A percentile compares a stretch with the other conserved stretches of the same genome.
Evolutionary conservation across 495 filamentous ascomycete genomes (phyloP).

Genomic region (Usnea hakonensis): DNA sequence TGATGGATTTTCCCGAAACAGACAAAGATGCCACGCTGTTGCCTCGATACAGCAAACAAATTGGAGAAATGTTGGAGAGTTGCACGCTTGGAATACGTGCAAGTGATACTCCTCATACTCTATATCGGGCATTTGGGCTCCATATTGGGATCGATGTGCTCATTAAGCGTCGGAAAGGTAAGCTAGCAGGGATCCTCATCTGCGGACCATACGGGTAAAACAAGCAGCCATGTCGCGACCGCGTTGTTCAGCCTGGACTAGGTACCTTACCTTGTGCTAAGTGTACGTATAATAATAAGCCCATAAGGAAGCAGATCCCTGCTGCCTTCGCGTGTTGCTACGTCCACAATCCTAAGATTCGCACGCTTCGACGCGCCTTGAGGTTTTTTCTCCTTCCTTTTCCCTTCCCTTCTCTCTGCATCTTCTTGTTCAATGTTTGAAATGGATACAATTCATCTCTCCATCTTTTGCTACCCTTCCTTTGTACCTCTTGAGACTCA

Average conservation of each 20-base stretch:
- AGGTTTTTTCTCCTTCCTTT: not conserved
- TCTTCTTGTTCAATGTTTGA: not conserved
- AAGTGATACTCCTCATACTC: too few relatives aligned
- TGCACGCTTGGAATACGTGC: too few relatives aligned
- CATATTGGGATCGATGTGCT: not conserved
- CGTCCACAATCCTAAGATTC: not conserved
- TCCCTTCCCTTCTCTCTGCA: not conserved
- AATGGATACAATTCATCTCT: not conserved
- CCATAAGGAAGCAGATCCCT: not conserved
- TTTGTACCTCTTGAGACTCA: not conserved
- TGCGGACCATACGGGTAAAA: slow-evolving; percentile 1
- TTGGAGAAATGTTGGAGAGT: too few relatives aligned
- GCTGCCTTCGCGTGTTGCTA: not conserved
- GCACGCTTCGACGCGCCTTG: not conserved
- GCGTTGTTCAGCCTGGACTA: not conserved
- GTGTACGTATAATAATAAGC: too few relatives aligned
- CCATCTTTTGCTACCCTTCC: not conserved
- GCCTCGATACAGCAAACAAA: not conserved
- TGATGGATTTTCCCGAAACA: not conserved
- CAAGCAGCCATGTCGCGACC: slow-evolving; percentile 4
- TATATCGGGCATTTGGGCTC: too few relatives aligned
- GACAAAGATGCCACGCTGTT: not conserved
- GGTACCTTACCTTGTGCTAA: too few relatives aligned
- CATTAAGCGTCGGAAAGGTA: not conserved
- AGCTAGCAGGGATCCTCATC: not conserved